phyloP scores from a whole-genome alignment of 78 protist species.

The Pigoraptor vietnamica region DNA sequence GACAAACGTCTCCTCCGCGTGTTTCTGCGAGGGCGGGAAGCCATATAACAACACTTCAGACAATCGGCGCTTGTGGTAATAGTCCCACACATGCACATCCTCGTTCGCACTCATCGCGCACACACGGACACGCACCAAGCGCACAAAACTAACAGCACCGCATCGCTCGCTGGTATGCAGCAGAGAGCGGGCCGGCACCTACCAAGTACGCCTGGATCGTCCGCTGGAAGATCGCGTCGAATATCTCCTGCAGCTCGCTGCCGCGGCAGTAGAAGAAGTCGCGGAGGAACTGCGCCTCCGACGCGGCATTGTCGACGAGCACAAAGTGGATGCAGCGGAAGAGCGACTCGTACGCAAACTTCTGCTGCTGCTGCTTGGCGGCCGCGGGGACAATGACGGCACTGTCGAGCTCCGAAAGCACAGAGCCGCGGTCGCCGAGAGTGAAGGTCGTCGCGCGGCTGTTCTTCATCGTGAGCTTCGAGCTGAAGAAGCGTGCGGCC shows the following conservation, averaged over 20 bases:
- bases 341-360: background rate
- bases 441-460: background rate
- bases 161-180: background rate
- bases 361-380: background rate
- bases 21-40: background rate
- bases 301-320: slow-evolving; percentile 6
- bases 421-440: background rate
- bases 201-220: background rate
- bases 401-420: background rate
- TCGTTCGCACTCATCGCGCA: too few relatives aligned
- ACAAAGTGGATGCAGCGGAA: background rate
- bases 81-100: too few relatives aligned
- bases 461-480: background rate
- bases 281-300: background rate
- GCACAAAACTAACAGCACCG: background rate
- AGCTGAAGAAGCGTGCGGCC: background rate
- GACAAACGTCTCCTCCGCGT: background rate
- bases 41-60: too few relatives aligned
- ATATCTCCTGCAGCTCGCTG: background rate
- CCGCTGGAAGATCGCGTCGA: background rate
- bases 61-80: too few relatives aligned
- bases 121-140: too few relatives aligned
- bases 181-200: background rate
- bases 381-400: background rate
- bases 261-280: slow-evolving; percentile 7